Evolutionary conservation across 192 early-diverging fungal species (phyloP), one percentile per base, ranked within the genome.

Genomic region (Phlyctochytrium arcticum): DNA sequence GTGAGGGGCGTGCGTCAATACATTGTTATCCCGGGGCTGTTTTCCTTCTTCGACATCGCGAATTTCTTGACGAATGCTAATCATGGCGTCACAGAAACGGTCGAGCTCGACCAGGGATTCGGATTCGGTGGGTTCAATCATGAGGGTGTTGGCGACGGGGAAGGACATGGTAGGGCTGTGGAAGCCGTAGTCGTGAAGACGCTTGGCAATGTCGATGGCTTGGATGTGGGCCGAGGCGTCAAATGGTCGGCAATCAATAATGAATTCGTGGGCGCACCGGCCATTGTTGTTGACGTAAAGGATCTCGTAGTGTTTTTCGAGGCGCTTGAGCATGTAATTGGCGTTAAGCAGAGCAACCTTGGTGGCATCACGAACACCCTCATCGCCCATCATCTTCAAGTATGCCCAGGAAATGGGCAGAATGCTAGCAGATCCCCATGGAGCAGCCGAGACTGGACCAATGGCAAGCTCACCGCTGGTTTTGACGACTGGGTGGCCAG

Each of bases 141-240:
- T 99, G 48, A 99, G 87, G 10, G 97, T 99, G 85, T 97, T 96
- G 62, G 92, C 80, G 24, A 98, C 95, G 23, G 97, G 97, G 89
- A 94, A 99, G 19, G 94, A 96, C 97, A 99, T 99, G 71, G 97
- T 99, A 33, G 97, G 97, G 33, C 85, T 87, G 79, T 99, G 97
- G 85, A 99, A 99, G 23, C 95, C 92, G 71, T 98, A 99, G 78
- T 99, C 97, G 47, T 77, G 83, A 35, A 99, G 85, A 36, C 97
- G 90, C 86, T 99, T 99, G 75, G 97, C 97, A 74, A 99, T 87
- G 71, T 99, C 97, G 56, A 99, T 91, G 8, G 90, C 97, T 71
- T 94, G 86, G 70, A 99, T 75, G 36, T 87, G 88, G 15, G 90
- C 84, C 24, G 78, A 77, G 8, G 77, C 81, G 55, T 72, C 81